Evolutionary conservation across 2,329 filamentous ascomycete species (phyloP), one percentile per base, ranked within the genome.

Genomic region (Trichophyton mentagrophytes): DNA sequence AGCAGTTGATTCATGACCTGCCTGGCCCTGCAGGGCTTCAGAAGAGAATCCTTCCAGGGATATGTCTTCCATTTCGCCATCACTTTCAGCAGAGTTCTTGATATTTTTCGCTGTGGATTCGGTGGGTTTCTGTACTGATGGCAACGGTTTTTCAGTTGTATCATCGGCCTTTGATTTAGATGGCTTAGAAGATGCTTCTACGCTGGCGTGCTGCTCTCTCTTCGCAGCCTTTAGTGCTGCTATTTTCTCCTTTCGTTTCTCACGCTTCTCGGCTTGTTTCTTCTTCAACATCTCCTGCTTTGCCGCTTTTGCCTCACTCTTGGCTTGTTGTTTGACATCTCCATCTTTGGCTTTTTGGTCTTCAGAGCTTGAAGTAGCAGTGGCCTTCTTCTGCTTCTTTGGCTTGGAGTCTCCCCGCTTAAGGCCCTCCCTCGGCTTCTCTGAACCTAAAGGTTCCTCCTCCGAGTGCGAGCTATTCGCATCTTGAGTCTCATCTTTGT

Each of bases 401-500:
- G 69, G 61, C 62, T 76, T 77, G 63, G 70, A 69, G 65, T 67
- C 66, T 44, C 67, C 72, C 61, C 77, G 74, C 64, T 75, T 86
- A 64, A 88, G 69, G 1, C 85, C 86, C 70, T 90, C 81, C 49
- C 80, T 78, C 1, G 87, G 87, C 65, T 78, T 60, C 60, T 77
- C 74, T 13, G 72, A 71, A 60, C 72, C 74, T 17, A 74, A 58
- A 77, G 80, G 47, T 57, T 65, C 69, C 25, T 78, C 78, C 0
- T 77, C 79, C 20, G 74, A 75, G 46, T 70, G 67, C n/a, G 74
- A 51, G 30, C 72, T 60, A 27, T 61, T 46, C 40, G 74, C 76
- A 27, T 74, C 73, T 30, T 42, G 55, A 7, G 17, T 22, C 40
- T 79, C 71, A n/a, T 78, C 72, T 60, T 81, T 79, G 61, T 85